Base-by-base conservation (phyloP, 176 grass and related monocot genomes). In the Puya raimondii region DNA sequence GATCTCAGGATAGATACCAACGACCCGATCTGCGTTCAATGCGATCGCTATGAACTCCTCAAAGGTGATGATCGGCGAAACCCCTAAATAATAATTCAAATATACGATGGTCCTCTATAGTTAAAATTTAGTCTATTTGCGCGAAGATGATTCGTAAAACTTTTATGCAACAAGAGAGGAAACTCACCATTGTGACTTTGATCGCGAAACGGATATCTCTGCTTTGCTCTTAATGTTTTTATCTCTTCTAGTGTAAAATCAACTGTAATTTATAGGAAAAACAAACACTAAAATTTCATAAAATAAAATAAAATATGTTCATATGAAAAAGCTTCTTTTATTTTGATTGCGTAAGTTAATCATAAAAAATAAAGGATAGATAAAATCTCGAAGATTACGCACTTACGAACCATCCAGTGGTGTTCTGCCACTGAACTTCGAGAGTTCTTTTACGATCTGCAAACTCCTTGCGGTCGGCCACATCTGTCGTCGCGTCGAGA, bases 1-100 rank as follows among this genome's bases (percentile, higher is more conserved):
- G 11, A 92, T 97, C 76, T 92, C 89, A 61, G 93, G 93, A 63
- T 97, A 92, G 80, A 92, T 97, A 49, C 93, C 93, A 17, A 97
- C 82, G 17, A 85, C 87, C 84, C 86, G 89, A 42, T 80, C 78
- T 3, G 94, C 94, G 80, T 90, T 80, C 67, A 90, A 63, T 67
- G 88, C 89, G 49, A 97, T 81, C 27, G 81, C 80, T 76, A 97
- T 97, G 64, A 81, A 97, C 77, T 97, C 94, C 76, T 97, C 94
- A 79, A 97, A 97, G 25, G 86, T 92, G 72, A 97, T 90, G 74
- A 97, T 97, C 10, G 82, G 69, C 76, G 74, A 91, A 47, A 80
- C 85, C 20, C 85, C 88, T 91, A 76, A 47, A 53, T 50, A 48
- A 13, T 15, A 70, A 7, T 16, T 76, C 3, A 11, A 7, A 42